phyloP scores from a whole-genome alignment of 257 asterid genomes.

The Ocimum tenuiflorum region DNA sequence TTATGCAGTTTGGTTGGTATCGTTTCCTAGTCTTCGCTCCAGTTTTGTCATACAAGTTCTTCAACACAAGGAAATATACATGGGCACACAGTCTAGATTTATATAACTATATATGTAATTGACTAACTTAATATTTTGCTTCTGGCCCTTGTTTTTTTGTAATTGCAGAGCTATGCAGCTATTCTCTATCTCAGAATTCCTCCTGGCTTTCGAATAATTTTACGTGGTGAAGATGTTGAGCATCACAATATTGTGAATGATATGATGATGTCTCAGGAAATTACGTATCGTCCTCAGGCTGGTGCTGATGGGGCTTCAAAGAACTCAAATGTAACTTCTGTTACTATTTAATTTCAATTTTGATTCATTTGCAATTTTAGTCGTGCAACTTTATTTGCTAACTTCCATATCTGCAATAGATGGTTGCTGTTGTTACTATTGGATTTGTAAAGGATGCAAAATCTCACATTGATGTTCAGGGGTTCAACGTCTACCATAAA shows the following conservation, averaged over 20 bases:
- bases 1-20: too few relatives aligned
- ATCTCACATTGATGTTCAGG: slow-evolving; percentile 93
- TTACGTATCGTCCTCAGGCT: slow-evolving; percentile 83
- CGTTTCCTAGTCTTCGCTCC: not conserved
- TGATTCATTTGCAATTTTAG: not conserved
- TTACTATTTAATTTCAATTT: not conserved
- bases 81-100: too few relatives aligned
- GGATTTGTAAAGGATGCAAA: slow-evolving; percentile 97
- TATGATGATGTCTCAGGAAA: slow-evolving; percentile 95
- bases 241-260: slow-evolving; percentile 95
- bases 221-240: slow-evolving; percentile 88
- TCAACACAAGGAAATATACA: not conserved
- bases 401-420: slow-evolving; percentile 34
- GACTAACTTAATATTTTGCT: not conserved
- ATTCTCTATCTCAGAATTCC: slow-evolving; percentile 90
- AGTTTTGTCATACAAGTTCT: not conserved
- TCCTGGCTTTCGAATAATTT: slow-evolving; percentile 67
- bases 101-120: not conserved
- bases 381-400: slow-evolving; percentile 13
- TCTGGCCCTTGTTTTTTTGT: slow-evolving; percentile 20
- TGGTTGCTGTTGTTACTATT: slow-evolving; percentile 81
- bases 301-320: slow-evolving; percentile 61
- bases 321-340: slow-evolving; percentile 49
- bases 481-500: slow-evolving; percentile 95
- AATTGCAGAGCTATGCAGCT: slow-evolving; percentile 83